These are phyloP conservation scores for Solanum lignicaule DNA, from an alignment of 257 asterid species.

Conservation along the genomic window DNA sequence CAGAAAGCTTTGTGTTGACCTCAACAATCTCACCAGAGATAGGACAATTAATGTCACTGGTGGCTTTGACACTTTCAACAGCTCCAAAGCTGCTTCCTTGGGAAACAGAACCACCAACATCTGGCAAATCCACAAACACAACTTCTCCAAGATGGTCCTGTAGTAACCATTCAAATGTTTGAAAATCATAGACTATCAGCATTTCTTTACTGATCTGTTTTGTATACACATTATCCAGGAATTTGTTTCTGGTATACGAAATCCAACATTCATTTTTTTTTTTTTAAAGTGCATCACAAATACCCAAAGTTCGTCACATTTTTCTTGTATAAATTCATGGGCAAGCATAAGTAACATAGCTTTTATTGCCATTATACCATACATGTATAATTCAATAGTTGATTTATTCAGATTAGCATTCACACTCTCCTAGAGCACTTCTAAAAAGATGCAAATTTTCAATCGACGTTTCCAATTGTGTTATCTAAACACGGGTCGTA, in stretches of 20 bases:
- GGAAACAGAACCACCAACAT: constrained; percentile 37
- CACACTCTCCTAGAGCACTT: not conserved
- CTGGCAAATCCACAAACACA: constrained; percentile 88
- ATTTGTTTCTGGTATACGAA: not conserved
- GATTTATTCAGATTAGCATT: not conserved
- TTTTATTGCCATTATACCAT: not conserved
- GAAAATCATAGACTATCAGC: not conserved
- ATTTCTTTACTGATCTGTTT: not conserved
- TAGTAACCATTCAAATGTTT: not conserved
- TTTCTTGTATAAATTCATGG: not conserved
- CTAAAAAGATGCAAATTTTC: not conserved
- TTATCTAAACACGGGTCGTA: too few species aligned
- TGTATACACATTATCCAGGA: not conserved
- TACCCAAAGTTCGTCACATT: not conserved
- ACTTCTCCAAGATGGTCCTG: constrained; percentile 93
- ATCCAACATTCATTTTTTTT: not conserved
- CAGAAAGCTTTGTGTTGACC: constrained; percentile 56
- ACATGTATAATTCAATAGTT: not conserved
- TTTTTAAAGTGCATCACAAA: not conserved
- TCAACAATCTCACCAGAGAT: constrained; percentile 83
- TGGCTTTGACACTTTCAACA: constrained; percentile 94
- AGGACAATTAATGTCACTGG: constrained; percentile 77
- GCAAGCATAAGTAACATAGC: not conserved
- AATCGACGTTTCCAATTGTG: too few species aligned
- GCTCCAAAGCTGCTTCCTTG: constrained; percentile 57